These are phyloP conservation scores for Fusarium transvaalense DNA, from an alignment of 2,329 filamentous ascomycete genomes.

Conservation along the genomic window DNA sequence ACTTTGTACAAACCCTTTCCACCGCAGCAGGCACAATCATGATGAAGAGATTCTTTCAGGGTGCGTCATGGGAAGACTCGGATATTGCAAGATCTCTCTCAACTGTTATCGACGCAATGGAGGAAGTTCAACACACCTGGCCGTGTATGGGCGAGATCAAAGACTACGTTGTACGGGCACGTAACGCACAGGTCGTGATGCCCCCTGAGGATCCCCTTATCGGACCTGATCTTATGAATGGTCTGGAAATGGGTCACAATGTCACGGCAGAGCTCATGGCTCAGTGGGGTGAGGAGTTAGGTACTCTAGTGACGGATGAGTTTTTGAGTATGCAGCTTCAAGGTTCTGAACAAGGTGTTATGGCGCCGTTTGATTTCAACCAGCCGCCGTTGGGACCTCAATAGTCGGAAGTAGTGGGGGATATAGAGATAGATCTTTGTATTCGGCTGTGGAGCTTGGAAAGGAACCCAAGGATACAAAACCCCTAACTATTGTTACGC, in stretches of 20 bases:
- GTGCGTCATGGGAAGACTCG: slow-evolving; percentile 56
- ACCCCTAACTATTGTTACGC: too few species aligned
- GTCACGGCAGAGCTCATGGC: slow-evolving; percentile 47
- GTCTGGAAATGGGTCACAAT: slow-evolving; percentile 47
- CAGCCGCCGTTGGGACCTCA: slow-evolving; percentile 38
- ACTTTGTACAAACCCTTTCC: slow-evolving; percentile 63
- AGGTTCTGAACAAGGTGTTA: slow-evolving; percentile 42
- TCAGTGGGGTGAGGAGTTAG: slow-evolving; percentile 50
- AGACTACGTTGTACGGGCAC: slow-evolving; percentile 51
- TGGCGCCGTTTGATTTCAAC: slow-evolving; percentile 51
- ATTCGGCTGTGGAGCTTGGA: not conserved
- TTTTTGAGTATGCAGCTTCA: slow-evolving; percentile 53
- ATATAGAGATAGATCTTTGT: not conserved
- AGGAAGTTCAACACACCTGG: slow-evolving; percentile 64
- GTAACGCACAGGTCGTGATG: slow-evolving; percentile 49
- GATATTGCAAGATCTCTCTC: slow-evolving; percentile 64
- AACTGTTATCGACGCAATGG: slow-evolving; percentile 62
- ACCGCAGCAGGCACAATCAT: slow-evolving; percentile 61
- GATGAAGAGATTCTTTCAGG: slow-evolving; percentile 60
- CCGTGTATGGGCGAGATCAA: slow-evolving; percentile 60
- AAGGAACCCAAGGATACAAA: not conserved
- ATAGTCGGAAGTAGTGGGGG: not conserved
- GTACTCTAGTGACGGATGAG: slow-evolving; percentile 53
- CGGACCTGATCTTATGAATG: slow-evolving; percentile 52
- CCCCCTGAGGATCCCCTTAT: slow-evolving; percentile 52